A percentile compares a stretch with the other conserved stretches of the same genome.
These are phyloP conservation scores for Exophiala calicioides DNA, from an alignment of 2,329 filamentous ascomycete species.

Conservation along the genomic window DNA sequence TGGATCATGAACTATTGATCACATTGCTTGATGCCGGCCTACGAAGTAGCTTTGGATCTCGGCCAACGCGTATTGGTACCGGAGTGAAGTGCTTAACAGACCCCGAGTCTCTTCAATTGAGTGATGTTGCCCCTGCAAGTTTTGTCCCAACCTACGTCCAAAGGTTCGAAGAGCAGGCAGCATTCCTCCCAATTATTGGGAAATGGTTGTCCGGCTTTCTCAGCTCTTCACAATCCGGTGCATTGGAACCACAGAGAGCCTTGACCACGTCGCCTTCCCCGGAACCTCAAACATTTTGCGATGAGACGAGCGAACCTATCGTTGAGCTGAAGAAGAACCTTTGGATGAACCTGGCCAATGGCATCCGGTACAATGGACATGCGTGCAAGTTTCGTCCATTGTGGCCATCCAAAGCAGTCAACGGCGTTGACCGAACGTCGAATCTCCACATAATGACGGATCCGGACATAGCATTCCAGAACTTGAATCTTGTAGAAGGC, in stretches of 20 bases:
- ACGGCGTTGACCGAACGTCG: neutral
- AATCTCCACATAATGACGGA: neutral
- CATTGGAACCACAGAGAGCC: neutral
- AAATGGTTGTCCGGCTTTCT: conserved; percentile 12
- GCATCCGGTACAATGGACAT: conserved; percentile 6
- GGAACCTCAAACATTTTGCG: neutral
- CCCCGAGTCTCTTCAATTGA: conserved; percentile 2
- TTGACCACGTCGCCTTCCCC: neutral
- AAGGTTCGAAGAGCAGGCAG: conserved; percentile 14
- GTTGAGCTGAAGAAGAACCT: conserved; percentile 7
- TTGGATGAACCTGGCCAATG: conserved; percentile 16
- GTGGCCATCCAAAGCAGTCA: conserved; percentile 1
- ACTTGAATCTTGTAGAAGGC: no score
- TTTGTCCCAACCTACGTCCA: conserved; percentile 16
- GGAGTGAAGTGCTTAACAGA: conserved; percentile 14
- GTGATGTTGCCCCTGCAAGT: conserved; percentile 14
- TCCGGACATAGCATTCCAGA: no score
- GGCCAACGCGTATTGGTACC: conserved; percentile 8
- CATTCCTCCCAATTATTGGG: conserved; percentile 17
- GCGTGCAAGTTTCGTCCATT: conserved; percentile 20
- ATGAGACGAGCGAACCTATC: neutral
- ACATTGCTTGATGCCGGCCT: conserved; percentile 20
- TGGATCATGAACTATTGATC: conserved; percentile 13
- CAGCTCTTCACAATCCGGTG: neutral
- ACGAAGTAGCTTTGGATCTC: conserved; percentile 17